phyloP scores from a whole-genome alignment of 129 eudicot genomes.

The Ambrosia artemisiifolia region DNA sequence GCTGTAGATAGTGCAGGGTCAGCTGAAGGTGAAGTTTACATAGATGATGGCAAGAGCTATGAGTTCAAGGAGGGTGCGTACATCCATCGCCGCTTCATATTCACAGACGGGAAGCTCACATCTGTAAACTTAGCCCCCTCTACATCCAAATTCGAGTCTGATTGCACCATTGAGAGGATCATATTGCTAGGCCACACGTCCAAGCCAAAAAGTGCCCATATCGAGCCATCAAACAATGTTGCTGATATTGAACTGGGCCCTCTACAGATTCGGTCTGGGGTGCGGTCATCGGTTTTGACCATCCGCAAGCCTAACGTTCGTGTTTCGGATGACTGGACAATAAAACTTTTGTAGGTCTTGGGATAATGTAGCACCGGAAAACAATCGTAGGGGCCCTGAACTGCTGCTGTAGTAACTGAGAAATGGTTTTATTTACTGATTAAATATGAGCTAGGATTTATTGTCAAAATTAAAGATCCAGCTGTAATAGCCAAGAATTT shows the following conservation, averaged over 20 bases:
- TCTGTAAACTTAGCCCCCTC: constrained; percentile 54
- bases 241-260: constrained; percentile 64
- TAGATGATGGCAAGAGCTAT: constrained; percentile 96
- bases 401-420: no score
- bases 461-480: no score
- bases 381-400: no score
- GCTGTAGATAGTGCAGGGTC: constrained; percentile 72
- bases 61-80: constrained; percentile 71
- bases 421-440: no score
- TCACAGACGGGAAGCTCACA: constrained; percentile 68
- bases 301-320: constrained; percentile 86
- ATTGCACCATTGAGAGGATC: constrained; percentile 78
- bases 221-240: constrained; percentile 60
- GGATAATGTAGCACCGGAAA: no score
- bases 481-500: no score
- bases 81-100: constrained; percentile 75
- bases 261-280: constrained; percentile 47
- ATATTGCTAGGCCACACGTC: constrained; percentile 62
- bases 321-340: constrained; percentile 72
- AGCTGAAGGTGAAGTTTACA: constrained; percentile 90
- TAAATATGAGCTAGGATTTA: no score
- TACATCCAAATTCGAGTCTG: constrained; percentile 38
- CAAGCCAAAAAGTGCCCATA: constrained; percentile 49
- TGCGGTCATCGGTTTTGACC: constrained; percentile 47
- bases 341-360: constrained; percentile 43